Conservation (phyloP, 495 filamentous ascomycete genomes). For the Aspergillus asperescens region DNA sequence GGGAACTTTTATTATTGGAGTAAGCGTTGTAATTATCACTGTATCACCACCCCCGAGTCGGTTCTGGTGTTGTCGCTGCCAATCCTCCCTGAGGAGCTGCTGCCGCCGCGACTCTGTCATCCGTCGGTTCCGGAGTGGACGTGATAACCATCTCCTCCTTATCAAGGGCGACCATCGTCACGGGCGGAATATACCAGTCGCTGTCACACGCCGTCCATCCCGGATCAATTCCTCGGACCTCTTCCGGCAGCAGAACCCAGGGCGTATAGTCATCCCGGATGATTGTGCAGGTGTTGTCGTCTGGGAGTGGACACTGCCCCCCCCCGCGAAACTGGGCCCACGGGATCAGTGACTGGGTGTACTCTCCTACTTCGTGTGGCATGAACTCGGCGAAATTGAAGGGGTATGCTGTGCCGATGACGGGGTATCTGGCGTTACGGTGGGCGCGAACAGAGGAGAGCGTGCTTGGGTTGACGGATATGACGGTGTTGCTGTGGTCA, state of each 20-base stretch:
- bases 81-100: background rate
- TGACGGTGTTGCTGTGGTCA: slow-evolving; percentile 16
- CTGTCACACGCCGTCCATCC: slow-evolving; percentile 13
- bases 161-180: slow-evolving; percentile 19
- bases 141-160: background rate
- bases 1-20: too few relatives aligned
- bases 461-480: slow-evolving; percentile 16
- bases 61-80: background rate
- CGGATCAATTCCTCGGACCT: slow-evolving; percentile 13
- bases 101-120: background rate
- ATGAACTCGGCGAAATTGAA: slow-evolving; percentile 26
- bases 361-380: slow-evolving; percentile 19
- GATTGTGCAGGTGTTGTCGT: slow-evolving; percentile 16
- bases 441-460: slow-evolving; percentile 19
- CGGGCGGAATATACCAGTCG: slow-evolving; percentile 20
- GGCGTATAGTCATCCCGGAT: slow-evolving; percentile 23
- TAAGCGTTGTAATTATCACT: too few relatives aligned
- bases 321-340: slow-evolving; percentile 25
- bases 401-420: slow-evolving; percentile 20
- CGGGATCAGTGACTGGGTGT: slow-evolving; percentile 20
- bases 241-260: slow-evolving; percentile 7
- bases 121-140: background rate
- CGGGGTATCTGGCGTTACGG: slow-evolving; percentile 22
- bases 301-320: slow-evolving; percentile 17
- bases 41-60: slow-evolving; percentile 1